Evolutionary conservation across 2,329 filamentous ascomycete genomes (phyloP).

Genomic region (Setomelanomma holmii): DNA sequence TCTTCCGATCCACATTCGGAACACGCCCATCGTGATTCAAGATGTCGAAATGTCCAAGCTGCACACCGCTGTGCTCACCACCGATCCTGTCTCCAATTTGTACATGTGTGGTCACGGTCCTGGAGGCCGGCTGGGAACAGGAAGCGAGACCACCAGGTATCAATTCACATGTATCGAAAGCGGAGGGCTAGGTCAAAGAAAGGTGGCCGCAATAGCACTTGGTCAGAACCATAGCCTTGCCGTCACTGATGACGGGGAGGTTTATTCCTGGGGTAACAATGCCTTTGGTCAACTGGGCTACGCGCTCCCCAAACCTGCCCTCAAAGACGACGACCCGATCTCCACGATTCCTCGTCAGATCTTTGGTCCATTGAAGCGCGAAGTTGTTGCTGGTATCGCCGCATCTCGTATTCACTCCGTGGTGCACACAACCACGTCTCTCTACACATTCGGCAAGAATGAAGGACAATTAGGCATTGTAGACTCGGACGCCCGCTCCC

Average conservation of each 20-base stretch:
- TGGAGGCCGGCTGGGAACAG: constrained; percentile 85
- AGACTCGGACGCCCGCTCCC: constrained; percentile 90
- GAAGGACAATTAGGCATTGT: constrained; percentile 92
- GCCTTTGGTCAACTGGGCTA: constrained; percentile 87
- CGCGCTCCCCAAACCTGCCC: constrained; percentile 69
- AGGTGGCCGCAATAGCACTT: constrained; percentile 77
- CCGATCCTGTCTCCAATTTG: constrained; percentile 86
- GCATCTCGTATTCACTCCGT: constrained; percentile 93
- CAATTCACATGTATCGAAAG: constrained; percentile 82
- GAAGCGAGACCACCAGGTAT: constrained; percentile 89
- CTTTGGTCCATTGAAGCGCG: constrained; percentile 89
- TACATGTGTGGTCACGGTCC: constrained; percentile 93
- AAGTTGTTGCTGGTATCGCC: constrained; percentile 79
- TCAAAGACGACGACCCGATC: constrained; percentile 82
- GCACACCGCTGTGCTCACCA: constrained; percentile 86
- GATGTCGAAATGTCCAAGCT: constrained; percentile 90
- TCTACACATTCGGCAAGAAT: constrained; percentile 96
- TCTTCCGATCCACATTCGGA: constrained; percentile 75
- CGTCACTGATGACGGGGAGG: constrained; percentile 82
- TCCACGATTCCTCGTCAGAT: constrained; percentile 85
- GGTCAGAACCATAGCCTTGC: constrained; percentile 93
- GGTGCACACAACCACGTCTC: constrained; percentile 77
- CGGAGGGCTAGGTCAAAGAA: constrained; percentile 74
- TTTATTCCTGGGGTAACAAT: constrained; percentile 95
- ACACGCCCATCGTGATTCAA: constrained; percentile 75